Base-by-base conservation (phyloP, 2,329 filamentous ascomycete genomes). In the Cordyceps cateniannulata region DNA sequence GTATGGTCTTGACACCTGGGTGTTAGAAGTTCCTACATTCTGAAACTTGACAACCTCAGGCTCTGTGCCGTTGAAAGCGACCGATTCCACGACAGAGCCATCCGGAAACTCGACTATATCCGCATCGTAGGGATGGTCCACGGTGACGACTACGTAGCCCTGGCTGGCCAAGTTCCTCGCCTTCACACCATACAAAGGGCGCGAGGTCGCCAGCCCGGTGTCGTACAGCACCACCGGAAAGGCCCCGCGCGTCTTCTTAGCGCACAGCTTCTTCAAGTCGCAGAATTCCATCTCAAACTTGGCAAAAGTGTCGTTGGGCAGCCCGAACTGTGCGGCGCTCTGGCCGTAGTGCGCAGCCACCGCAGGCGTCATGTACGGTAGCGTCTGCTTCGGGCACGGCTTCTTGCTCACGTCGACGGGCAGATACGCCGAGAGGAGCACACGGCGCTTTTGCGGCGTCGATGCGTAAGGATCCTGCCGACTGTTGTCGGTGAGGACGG, bases 121-220 rank as follows among this genome's bases (percentile, higher is more conserved):
- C 1, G 73, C 68, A 53, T 80, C 78, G 61, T 77, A 72, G 0
- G 79, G 73, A 56, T 81, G 78, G 63, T 81, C 79, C 38, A 81
- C 68, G 0, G 77, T 69, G 14, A 79, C 68, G 16, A 81, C 75
- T 6, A 73, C 69, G 60, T 74, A 76, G 3, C 79, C 78, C 3
- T 74, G 69, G 20, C 75, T 76, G 16, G 77, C 76, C n/a, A 82
- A 67, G 32, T 75, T 71, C 18, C 72, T 70, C 1, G 76, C 74
- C 29, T 74, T 68, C 12, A 70, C 74, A 5, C 69, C 71, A 62
- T 79, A 77, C 20, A 77, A 57, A 5, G 76, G 63, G 3, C 78
- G 70, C 2, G 73, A 70, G 2, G 65, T 69, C 2, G 73, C 72
- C 42, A 74, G 70, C 10, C 77, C 79, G 1, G 76, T 76, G 4